A percentile compares a stretch with the other conserved stretches of the same genome.
phyloP scores from a whole-genome alignment of 139 green algal species.

The Coccomyxa sp. region DNA sequence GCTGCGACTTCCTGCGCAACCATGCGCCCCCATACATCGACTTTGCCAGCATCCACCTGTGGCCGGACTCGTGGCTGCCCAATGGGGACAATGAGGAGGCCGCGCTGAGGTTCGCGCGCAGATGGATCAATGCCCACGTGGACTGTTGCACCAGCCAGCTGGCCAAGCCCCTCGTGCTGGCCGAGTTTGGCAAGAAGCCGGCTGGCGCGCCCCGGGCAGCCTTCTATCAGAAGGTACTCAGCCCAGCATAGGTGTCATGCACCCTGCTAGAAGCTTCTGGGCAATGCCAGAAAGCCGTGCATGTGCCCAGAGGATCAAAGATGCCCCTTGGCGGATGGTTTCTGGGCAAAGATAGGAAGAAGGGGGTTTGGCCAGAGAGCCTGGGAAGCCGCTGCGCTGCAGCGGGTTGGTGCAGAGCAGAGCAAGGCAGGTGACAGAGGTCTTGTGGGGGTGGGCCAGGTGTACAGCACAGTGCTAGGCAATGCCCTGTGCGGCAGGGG shows the following conservation, averaged over 20 bases:
- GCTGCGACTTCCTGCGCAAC: slow-evolving; percentile 55
- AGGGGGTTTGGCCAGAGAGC: too few relatives aligned
- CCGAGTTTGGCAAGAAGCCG: slow-evolving; percentile 56
- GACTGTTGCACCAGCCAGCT: slow-evolving; percentile 24
- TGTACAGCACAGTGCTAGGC: slow-evolving; percentile 7
- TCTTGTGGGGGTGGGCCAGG: neutral
- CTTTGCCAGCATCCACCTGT: slow-evolving; percentile 63
- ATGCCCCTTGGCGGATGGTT: too few relatives aligned
- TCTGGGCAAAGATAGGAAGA: too few relatives aligned
- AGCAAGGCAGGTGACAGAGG: too few relatives aligned
- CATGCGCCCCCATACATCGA: slow-evolving; percentile 46
- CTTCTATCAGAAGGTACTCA: slow-evolving; percentile 31
- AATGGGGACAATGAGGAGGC: slow-evolving; percentile 13
- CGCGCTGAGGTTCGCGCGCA: slow-evolving; percentile 23
- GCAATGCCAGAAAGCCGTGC: too few relatives aligned
- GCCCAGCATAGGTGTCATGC: too few relatives aligned
- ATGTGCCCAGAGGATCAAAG: too few relatives aligned
- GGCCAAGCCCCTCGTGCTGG: slow-evolving; percentile 54
- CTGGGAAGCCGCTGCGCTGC: too few relatives aligned
- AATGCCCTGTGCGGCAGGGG: slow-evolving; percentile 4
- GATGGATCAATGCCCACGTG: slow-evolving; percentile 37
- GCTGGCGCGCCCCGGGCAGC: slow-evolving; percentile 8
- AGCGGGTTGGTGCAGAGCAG: too few relatives aligned
- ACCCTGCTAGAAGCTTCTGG: too few relatives aligned
- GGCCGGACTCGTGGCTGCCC: slow-evolving; percentile 61